Conservation (phyloP, 2,329 filamentous ascomycete genomes). For the Aspergillus sojae region DNA sequence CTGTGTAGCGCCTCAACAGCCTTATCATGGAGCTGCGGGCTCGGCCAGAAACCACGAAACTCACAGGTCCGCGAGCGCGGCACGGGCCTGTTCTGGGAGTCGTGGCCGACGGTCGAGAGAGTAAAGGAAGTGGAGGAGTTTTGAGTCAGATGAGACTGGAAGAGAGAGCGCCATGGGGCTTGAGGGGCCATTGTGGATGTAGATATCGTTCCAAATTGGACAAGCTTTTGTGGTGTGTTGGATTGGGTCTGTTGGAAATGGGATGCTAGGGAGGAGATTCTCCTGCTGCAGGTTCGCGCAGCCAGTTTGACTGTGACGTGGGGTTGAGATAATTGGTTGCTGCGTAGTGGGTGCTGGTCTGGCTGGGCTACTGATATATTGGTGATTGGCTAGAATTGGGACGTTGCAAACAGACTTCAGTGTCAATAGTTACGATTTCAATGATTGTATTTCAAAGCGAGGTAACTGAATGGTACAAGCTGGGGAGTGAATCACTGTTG, state of each 20-base stretch:
- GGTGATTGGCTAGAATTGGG: not conserved
- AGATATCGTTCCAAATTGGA: not conserved
- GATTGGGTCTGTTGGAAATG: not conserved
- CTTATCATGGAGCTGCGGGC: constrained; percentile 65
- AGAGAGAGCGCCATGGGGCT: constrained; percentile 34
- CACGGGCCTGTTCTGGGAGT: constrained; percentile 22
- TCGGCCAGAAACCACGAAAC: constrained; percentile 81
- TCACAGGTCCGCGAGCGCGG: constrained; percentile 66
- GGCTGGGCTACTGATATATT: not conserved
- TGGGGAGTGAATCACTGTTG: not conserved
- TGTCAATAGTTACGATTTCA: not conserved
- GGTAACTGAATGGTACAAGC: not conserved
- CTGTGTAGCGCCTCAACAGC: constrained; percentile 68
- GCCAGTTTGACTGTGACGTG: not conserved
- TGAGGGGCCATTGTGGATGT: constrained; percentile 10
- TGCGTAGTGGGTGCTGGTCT: not conserved
- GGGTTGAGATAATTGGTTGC: not conserved
- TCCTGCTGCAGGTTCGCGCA: not conserved
- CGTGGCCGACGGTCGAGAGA: constrained; percentile 27
- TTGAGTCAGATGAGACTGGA: constrained; percentile 29
- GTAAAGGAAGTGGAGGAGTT: constrained; percentile 30
- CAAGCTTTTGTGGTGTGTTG: not conserved
- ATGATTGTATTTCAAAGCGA: not conserved
- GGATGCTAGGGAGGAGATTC: not conserved
- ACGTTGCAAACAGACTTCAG: not conserved